Base-by-base conservation (phyloP, 345 rosid species). In the Melaleuca alternifolia region DNA sequence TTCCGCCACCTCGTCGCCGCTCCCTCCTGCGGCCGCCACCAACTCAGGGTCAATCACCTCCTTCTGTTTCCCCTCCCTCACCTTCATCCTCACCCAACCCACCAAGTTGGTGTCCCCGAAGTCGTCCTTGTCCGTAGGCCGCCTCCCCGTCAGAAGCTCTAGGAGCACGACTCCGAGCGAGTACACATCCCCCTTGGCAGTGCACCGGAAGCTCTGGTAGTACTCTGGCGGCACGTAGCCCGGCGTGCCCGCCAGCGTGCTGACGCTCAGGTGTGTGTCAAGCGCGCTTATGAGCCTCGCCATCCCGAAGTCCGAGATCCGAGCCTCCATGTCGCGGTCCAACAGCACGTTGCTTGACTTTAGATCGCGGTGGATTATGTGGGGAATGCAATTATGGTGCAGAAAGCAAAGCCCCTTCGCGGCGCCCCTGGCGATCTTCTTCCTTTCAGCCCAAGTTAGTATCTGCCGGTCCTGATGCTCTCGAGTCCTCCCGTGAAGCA, bases 261-360 rank as follows among this genome's bases (percentile, higher is more conserved):
- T 96, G 3, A 97, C 99, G 44, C 99, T 97, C 83, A 97, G 90
- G 88, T 97, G 99, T 7, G 98, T 97, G 92, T 97, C 99, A 2
- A 97, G 94, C 11, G 98, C 99, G 20, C 98, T 97, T 51, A 97
- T 97, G 62, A 97, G 93, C 91, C 99, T 91, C 24, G 99, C 99
- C 99, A 97, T 97, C 62, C 99, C 99, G 15, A 97, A 97, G 93
- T 97, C 99, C 0, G 99, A 97, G 71, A 97, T 98, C 71, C 99
- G 93, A 54, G 99, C 94, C 87, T 96, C 99, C 98, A 97, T 90
- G 59, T 97, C 98, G n/a, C 95, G 91, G 87, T 97, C 99, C 9
- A 97, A 84, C 23, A 97, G 91, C 9, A 97, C 99, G 51, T 97
- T 97, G 89, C 99, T 96, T 7, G 99, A 95, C 88, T 97, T 97